These are phyloP conservation scores for Aspergillus novofumigatus DNA, from an alignment of 2,329 filamentous ascomycete genomes.

Conservation along the genomic window DNA sequence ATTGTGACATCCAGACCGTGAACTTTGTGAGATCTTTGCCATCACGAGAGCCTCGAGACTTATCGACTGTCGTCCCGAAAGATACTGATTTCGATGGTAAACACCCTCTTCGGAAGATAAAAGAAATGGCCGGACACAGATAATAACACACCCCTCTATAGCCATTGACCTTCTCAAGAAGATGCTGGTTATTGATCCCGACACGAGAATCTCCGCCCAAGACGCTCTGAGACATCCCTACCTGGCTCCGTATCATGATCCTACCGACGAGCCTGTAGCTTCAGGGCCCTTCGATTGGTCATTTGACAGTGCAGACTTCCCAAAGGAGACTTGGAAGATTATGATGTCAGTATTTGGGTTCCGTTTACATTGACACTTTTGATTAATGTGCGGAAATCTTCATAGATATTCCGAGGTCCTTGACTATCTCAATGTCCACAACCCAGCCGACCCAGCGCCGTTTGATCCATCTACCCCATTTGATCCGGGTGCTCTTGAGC, in stretches of 20 bases:
- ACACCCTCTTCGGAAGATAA: slow-evolving; percentile 18
- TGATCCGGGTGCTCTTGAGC: background rate
- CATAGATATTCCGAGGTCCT: slow-evolving; percentile 95
- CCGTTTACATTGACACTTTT: too few relatives aligned
- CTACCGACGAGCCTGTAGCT: slow-evolving; percentile 88
- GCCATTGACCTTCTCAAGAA: slow-evolving; percentile 90
- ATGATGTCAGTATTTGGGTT: slow-evolving; percentile 74
- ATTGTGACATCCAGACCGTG: slow-evolving; percentile 62
- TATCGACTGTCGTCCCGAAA: slow-evolving; percentile 77
- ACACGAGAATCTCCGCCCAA: slow-evolving; percentile 83
- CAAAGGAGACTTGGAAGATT: slow-evolving; percentile 99
- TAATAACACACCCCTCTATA: slow-evolving; percentile 28
- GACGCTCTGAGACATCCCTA: slow-evolving; percentile 88
- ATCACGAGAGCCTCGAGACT: slow-evolving; percentile 81
- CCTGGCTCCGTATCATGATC: slow-evolving; percentile 92
- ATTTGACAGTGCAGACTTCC: slow-evolving; percentile 94
- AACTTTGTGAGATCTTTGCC: slow-evolving; percentile 95
- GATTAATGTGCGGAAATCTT: background rate
- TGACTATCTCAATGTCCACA: slow-evolving; percentile 91
- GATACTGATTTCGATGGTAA: slow-evolving; percentile 81
- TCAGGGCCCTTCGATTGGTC: slow-evolving; percentile 99
- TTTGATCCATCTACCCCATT: background rate
- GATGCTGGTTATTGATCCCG: slow-evolving; percentile 98
- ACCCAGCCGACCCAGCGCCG: background rate
- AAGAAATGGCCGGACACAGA: background rate